Evolutionary conservation across 176 grass and related monocot genomes (phyloP).

Genomic region (Triticum urartu): DNA sequence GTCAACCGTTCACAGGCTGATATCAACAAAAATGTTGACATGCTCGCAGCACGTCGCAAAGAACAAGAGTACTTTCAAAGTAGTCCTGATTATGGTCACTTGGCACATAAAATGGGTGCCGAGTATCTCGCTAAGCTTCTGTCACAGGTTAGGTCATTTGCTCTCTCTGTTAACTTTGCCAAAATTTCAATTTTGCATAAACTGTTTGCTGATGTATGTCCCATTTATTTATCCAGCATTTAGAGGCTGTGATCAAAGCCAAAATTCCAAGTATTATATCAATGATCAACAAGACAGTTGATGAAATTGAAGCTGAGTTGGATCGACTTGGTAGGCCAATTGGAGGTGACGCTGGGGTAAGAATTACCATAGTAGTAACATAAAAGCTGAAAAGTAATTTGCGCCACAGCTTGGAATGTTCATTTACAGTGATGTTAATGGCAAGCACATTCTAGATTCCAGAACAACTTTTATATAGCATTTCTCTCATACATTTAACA

Average conservation of each 20-base stretch:
- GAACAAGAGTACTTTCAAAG: slow-evolving; percentile 93
- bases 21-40: slow-evolving; percentile 98
- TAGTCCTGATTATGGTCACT: slow-evolving; percentile 92
- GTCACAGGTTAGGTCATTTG: slow-evolving; percentile 60
- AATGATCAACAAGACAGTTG: slow-evolving; percentile 98
- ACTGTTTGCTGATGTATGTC: slow-evolving; percentile 21
- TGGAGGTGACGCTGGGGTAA: slow-evolving; percentile 92
- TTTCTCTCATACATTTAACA: slow-evolving; percentile 4
- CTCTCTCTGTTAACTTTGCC: not conserved
- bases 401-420: slow-evolving; percentile 4
- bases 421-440: not conserved
- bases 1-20: slow-evolving; percentile 99
- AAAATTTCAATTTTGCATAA: not conserved
- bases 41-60: slow-evolving; percentile 87
- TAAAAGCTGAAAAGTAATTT: slow-evolving; percentile 22
- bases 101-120: slow-evolving; percentile 99
- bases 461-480: slow-evolving; percentile 15
- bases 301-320: slow-evolving; percentile 98
- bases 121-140: slow-evolving; percentile 98
- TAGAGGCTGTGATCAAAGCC: slow-evolving; percentile 87
- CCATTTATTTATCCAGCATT: slow-evolving; percentile 62
- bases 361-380: slow-evolving; percentile 4
- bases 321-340: slow-evolving; percentile 92
- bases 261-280: slow-evolving; percentile 96
- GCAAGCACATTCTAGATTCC: not conserved